Conservation (phyloP, 2,329 filamentous ascomycete species). For the Emmonsiellopsis sp. region DNA sequence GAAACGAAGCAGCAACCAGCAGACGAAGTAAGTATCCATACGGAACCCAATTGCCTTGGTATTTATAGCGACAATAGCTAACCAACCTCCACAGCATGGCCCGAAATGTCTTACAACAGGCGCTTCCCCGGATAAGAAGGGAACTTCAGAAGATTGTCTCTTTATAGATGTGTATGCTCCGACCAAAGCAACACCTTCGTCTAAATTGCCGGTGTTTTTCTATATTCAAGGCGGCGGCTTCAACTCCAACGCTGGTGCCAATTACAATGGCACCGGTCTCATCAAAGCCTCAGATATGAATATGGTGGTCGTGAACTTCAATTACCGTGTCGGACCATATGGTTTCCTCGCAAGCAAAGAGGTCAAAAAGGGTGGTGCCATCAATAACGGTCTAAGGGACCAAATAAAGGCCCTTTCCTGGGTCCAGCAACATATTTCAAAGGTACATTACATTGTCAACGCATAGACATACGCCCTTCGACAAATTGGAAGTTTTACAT, state of each 20-base stretch:
- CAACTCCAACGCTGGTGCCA: conserved; percentile 47
- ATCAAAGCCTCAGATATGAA: conserved; percentile 47
- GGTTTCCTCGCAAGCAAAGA: conserved; percentile 59
- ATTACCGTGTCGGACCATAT: conserved; percentile 66
- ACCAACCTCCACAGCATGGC: conserved; percentile 25
- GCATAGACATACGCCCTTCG: neutral
- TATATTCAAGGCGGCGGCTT: conserved; percentile 56
- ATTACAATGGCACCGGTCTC: conserved; percentile 54
- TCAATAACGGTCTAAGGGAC: conserved; percentile 63
- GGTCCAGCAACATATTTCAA: conserved; percentile 55
- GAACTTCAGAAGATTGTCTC: conserved; percentile 36
- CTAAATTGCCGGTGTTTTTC: conserved; percentile 55
- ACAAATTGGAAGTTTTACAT: neutral
- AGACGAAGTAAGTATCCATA: conserved; percentile 34
- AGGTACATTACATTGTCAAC: conserved; percentile 22
- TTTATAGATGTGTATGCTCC: conserved; percentile 35
- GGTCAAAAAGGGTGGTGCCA: conserved; percentile 38
- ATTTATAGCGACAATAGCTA: neutral
- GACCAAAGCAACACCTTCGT: conserved; percentile 20
- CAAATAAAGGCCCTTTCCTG: conserved; percentile 60
- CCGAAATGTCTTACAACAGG: conserved; percentile 57
- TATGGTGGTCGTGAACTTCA: conserved; percentile 62
- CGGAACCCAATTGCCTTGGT: neutral
- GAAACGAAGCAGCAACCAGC: conserved; percentile 43
- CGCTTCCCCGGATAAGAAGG: conserved; percentile 50